phyloP scores from a whole-genome alignment of 345 rosid species.

The Ailanthus altissimus region DNA sequence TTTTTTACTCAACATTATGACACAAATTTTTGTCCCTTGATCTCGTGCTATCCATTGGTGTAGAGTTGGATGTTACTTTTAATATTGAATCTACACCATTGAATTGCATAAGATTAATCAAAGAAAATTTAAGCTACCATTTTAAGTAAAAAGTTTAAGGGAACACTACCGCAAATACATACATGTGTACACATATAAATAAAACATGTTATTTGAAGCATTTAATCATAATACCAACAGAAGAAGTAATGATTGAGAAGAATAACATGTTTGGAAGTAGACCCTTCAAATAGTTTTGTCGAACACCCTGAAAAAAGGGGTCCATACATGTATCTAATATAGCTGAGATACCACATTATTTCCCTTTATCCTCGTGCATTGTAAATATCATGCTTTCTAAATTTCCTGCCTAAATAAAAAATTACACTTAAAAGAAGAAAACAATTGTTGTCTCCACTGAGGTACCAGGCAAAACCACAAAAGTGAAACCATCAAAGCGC shows the following conservation, averaged over 20 bases:
- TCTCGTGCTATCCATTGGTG: too few species aligned
- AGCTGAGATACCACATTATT: conserved; percentile 19
- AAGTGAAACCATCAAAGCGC: background rate
- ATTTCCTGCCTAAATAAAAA: background rate
- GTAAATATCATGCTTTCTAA: background rate
- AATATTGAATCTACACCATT: too few species aligned
- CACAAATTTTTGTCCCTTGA: too few species aligned
- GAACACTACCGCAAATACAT: too few species aligned
- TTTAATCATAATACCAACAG: background rate
- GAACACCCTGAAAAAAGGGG: background rate
- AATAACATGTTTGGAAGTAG: conserved; percentile 3
- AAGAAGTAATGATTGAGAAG: background rate
- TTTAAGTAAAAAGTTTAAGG: too few species aligned
- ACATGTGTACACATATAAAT: background rate
- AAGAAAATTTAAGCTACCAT: too few species aligned
- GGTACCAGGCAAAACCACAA: conserved; percentile 14
- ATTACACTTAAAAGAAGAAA: conserved; percentile 19
- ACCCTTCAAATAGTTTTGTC: background rate
- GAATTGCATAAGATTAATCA: too few species aligned
- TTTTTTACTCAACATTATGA: too few species aligned
- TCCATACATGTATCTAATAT: background rate
- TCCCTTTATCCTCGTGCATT: conserved; percentile 1
- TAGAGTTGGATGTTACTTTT: too few species aligned
- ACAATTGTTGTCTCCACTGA: conserved; percentile 3
- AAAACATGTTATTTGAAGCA: background rate